phyloP scores from a whole-genome alignment of 352 stramenopile species.

The Aphanomyces invadans region DNA sequence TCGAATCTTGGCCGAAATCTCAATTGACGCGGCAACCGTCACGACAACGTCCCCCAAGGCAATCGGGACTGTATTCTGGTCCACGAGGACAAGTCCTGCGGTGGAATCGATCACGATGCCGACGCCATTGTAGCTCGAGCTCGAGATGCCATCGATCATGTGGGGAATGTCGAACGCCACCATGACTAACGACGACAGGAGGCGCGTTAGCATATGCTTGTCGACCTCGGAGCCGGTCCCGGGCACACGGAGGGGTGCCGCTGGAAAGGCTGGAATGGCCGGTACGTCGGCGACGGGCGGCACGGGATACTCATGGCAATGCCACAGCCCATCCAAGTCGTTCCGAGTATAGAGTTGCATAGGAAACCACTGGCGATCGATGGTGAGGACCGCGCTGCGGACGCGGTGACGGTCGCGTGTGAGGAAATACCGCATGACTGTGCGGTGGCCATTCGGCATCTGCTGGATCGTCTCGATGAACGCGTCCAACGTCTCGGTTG shows the following conservation, averaged over 20 bases:
- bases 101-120: conserved; percentile 82
- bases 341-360: conserved; percentile 74
- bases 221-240: conserved; percentile 34
- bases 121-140: conserved; percentile 81
- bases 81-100: conserved; percentile 84
- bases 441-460: conserved; percentile 70
- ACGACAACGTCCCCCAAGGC: conserved; percentile 80
- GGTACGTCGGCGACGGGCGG: conserved; percentile 16
- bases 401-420: conserved; percentile 79
- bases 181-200: conserved; percentile 80
- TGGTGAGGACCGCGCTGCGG: conserved; percentile 81
- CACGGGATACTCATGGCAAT: conserved; percentile 23
- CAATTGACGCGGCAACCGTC: conserved; percentile 81
- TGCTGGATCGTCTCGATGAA: conserved; percentile 68
- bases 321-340: conserved; percentile 64
- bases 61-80: conserved; percentile 89
- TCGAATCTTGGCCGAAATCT: conserved; percentile 78
- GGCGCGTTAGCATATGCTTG: conserved; percentile 51
- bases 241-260: conserved; percentile 58
- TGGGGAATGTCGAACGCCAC: conserved; percentile 90
- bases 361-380: conserved; percentile 86
- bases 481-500: conserved; percentile 72
- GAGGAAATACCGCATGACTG: conserved; percentile 81
- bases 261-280: conserved; percentile 44
- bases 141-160: conserved; percentile 86